phyloP scores from a whole-genome alignment of 306 rosid genomes.

The Comarum palustre region DNA sequence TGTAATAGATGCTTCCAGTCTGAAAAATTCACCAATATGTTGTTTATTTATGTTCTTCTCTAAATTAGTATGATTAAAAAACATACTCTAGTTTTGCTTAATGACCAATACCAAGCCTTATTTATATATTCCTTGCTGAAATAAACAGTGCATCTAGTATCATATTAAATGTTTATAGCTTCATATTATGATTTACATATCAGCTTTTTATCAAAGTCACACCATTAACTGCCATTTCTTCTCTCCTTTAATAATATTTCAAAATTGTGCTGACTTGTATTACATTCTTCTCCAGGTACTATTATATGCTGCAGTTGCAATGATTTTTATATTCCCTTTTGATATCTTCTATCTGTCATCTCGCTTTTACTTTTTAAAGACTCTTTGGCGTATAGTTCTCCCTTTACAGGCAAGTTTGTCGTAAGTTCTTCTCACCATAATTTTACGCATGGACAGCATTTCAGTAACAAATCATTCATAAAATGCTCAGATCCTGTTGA shows the following conservation, averaged over 20 bases:
- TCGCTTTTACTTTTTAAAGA: constrained; percentile 82
- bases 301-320: constrained; percentile 69
- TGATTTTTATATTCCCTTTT: constrained; percentile 86
- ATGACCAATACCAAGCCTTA: constrained; percentile 3
- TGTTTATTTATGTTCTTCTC: background rate
- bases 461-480: background rate
- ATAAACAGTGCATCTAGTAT: background rate
- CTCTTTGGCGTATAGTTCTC: constrained; percentile 84
- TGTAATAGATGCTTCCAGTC: constrained; percentile 97
- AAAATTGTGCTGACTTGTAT: constrained; percentile 34
- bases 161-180: background rate
- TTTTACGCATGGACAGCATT: background rate
- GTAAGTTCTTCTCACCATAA: background rate
- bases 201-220: constrained; percentile 1
- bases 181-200: constrained; percentile 9
- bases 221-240: constrained; percentile 15
- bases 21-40: constrained; percentile 14
- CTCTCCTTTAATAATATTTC: constrained; percentile 23
- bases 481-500: background rate
- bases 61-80: background rate
- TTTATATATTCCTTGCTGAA: background rate
- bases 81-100: background rate
- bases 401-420: constrained; percentile 84
- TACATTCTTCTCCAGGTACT: constrained; percentile 71
- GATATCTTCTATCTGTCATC: constrained; percentile 90